Evolutionary conservation across 1,284 basidiomycete species (phyloP), one percentile per base, ranked within the genome.

Genomic region (Cryptococcus sp.): DNA sequence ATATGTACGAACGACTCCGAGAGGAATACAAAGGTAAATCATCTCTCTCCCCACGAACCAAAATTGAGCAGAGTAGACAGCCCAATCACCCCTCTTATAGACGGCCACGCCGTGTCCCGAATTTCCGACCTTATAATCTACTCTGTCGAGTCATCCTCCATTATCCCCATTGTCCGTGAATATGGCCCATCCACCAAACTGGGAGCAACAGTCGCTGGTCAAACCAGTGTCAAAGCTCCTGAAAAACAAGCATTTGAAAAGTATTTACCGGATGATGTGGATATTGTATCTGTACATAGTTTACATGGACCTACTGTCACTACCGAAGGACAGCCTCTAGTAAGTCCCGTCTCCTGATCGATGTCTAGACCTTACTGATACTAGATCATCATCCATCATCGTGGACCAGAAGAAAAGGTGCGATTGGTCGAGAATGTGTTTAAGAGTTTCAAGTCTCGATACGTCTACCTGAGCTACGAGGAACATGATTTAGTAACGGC

Each of bases 401-500:
- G 93, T 13, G 91, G 85, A 1, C 79, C 88, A 0, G 81, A 87
- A 39, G 83, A 83, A 46, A 83, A 87, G 23, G 80, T 94, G 1
- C 73, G 72, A 1, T 75, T 94, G 24, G 91, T 98, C 14, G 91
- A 98, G 73, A 82, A 80, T 56, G 85, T 98, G 43, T 82, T 98
- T 56, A 78, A 79, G 1, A 86, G 85, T n/a, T 85, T 98, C 66
- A 80, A 82, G 48, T 90, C 86, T 37, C 85, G 92, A 53, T 91
- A 85, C 64, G 94, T 98, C 50, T 86, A 97, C 70, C 79, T 98
- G 49, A 87, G 85, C 25, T 98, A 97, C 76, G 89, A 96, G 61
- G 91, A 98, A 59, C 94, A 98, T 70, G 94, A 98, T 66, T 80
- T 84, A 45, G 89, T 98, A 46, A 98, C 94, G 0, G 94, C 94